Evolutionary conservation across 805 yeast genomes (phyloP), one percentile per base, ranked within the genome.

Genomic region (Yarrowia alimentaria): DNA sequence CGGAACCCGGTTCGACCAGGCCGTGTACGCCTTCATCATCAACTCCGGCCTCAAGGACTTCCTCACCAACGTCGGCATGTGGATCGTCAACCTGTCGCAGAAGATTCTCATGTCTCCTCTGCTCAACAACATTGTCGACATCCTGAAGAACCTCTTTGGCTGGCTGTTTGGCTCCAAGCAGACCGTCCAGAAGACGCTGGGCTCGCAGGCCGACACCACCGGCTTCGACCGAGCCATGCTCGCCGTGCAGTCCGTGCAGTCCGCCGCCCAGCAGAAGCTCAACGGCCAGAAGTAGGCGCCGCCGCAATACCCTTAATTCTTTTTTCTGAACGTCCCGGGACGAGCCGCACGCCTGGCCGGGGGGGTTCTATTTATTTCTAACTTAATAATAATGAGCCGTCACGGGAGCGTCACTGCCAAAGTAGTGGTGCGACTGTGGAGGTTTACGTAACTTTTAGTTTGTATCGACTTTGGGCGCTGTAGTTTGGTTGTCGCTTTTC

Each of bases 81-180:
- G 47, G 47, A 19, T 40, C n/a, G 47, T 40, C 25, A 40, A 40
- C 33, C 47, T 40, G 14, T 28, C 47, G 24, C 47, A 40, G 47
- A 40, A 40, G 47, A 40, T 40, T 40, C 47, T 40, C 47, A 40
- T 40, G 47, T 40, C 47, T 3, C 47, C 47, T 19, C 47, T 40
- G 47, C 47, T 40, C 33, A 40, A 40, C 47, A 40, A 40, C 47
- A 26, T 40, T 40, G 47, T 40, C 26, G 33, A 40, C 26, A 40
- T 40, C 19, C 47, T 40, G 25, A 40, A 40, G 47, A 40, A 40
- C 47, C 33, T 40, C 11, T 40, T 40, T 28, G 47, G 33, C 24
- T 40, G 47, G 47, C 33, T 40, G n/a, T 40, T 40, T 40, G 47
- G 47, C 47, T 40, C 47, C 33, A 40, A 40, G 47, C 47, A 40